Percentiles rank a stretch among this genome's conserved stretches.
Evolutionary conservation across 495 filamentous ascomycete genomes (phyloP).

Genomic region (Xylaria flabelliformis): DNA sequence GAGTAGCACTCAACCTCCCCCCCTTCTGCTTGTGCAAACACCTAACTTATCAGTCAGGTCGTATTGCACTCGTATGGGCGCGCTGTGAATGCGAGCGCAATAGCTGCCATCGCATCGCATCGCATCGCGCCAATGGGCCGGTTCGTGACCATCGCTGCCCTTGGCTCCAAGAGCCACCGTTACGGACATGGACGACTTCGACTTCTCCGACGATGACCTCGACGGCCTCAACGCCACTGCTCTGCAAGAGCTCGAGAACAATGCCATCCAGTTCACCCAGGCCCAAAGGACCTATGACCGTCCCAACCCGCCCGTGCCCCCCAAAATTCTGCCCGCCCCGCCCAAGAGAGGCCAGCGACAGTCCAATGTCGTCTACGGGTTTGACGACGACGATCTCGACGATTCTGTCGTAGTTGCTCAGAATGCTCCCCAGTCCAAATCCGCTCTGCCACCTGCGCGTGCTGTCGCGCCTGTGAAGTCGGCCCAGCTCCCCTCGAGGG

Average conservation of each 20-base stretch:
- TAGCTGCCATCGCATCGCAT: neutral
- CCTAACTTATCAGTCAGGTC: neutral
- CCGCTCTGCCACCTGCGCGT: constrained; percentile 20
- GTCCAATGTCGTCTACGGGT: constrained; percentile 24
- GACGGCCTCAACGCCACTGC: constrained; percentile 52
- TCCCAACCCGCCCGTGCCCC: constrained; percentile 1
- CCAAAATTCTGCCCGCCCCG: constrained; percentile 14
- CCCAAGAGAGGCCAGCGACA: neutral
- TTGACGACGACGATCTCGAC: constrained; percentile 47
- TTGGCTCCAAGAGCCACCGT: constrained; percentile 45
- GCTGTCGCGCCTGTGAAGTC: constrained; percentile 15
- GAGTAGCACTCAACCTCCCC: neutral
- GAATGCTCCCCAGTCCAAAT: constrained; percentile 24
- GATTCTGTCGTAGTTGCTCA: constrained; percentile 44
- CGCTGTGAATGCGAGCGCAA: too few relatives aligned
- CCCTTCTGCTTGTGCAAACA: neutral
- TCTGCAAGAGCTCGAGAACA: constrained; percentile 55
- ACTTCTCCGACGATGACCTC: constrained; percentile 55
- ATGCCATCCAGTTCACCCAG: constrained; percentile 56
- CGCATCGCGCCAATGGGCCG: constrained; percentile 39
- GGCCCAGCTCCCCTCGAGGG: constrained; percentile 30
- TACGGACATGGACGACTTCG: constrained; percentile 57
- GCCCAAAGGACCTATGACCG: constrained; percentile 40
- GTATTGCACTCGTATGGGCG: too few relatives aligned
- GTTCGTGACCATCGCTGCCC: constrained; percentile 28